Conservation (phyloP, 345 rosid species). For the Toxicodendron radicans region DNA sequence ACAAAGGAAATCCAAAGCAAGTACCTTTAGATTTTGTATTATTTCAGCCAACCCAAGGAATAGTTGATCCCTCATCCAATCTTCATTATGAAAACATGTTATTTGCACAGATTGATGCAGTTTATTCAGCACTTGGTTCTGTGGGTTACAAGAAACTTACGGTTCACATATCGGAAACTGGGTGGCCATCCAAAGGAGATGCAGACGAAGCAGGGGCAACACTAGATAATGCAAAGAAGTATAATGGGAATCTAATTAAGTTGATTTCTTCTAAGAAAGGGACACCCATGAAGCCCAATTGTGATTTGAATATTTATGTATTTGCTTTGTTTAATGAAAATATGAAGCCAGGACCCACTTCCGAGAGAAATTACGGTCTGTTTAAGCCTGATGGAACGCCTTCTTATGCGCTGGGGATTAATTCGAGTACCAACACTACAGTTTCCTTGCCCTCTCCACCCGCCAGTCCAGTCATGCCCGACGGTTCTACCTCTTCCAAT, state of each 20-base stretch:
- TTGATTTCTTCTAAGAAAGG: conserved; percentile 55
- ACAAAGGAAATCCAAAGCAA: conserved; percentile 76
- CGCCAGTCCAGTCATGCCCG: conserved; percentile 16
- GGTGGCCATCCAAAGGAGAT: conserved; percentile 99
- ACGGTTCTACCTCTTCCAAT: conserved; percentile 16
- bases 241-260: conserved; percentile 81
- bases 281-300: conserved; percentile 73
- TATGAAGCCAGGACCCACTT: conserved; percentile 90
- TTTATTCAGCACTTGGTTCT: conserved; percentile 62
- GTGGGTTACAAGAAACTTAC: conserved; percentile 62
- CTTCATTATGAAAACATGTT: conserved; percentile 90
- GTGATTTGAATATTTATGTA: conserved; percentile 60
- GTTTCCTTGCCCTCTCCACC: conserved; percentile 24
- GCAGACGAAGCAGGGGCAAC: conserved; percentile 81
- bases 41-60: conserved; percentile 70
- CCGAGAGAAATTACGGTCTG: conserved; percentile 93
- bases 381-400: conserved; percentile 90
- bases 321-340: conserved; percentile 95
- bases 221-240: conserved; percentile 76
- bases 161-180: conserved; percentile 87
- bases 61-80: conserved; percentile 62
- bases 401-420: conserved; percentile 53
- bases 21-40: conserved; percentile 73
- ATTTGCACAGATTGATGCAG: conserved; percentile 90
- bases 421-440: conserved; percentile 5